A percentile compares a stretch with the other conserved stretches of the same genome.
phyloP scores from a whole-genome alignment of 1,284 basidiomycete species.

The Tylopilus sp. region DNA sequence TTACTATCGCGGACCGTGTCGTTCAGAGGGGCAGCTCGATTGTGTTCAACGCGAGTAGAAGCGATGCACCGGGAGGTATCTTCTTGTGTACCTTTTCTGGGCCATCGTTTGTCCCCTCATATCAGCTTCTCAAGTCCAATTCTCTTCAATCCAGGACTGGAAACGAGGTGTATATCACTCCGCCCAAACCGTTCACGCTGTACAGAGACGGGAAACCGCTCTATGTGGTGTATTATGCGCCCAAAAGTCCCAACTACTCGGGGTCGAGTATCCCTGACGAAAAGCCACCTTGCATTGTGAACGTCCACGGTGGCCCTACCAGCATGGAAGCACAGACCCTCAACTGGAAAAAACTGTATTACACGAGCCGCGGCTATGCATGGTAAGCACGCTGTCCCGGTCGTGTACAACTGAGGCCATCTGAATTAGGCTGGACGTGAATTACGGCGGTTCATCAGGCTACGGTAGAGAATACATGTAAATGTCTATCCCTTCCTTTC shows the following conservation, averaged over 20 bases:
- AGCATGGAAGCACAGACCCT: slow-evolving; percentile 34
- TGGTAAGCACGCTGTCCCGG: slow-evolving; percentile 32
- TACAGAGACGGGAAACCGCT: slow-evolving; percentile 30
- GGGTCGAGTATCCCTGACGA: slow-evolving; percentile 40
- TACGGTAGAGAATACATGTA: slow-evolving; percentile 47
- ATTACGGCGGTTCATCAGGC: slow-evolving; percentile 43
- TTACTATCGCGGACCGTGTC: slow-evolving; percentile 56
- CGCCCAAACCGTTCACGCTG: slow-evolving; percentile 38
- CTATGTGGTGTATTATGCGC: slow-evolving; percentile 43
- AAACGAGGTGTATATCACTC: slow-evolving; percentile 40
- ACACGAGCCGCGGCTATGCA: slow-evolving; percentile 47
- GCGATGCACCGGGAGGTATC: slow-evolving; percentile 39
- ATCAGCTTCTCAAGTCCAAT: slow-evolving; percentile 35
- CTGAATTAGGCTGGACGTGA: slow-evolving; percentile 43
- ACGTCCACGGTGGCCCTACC: slow-evolving; percentile 43
- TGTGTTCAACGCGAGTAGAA: slow-evolving; percentile 38
- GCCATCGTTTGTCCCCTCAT: slow-evolving; percentile 34
- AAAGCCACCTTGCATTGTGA: slow-evolving; percentile 44
- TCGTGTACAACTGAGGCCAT: background rate
- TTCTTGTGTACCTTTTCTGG: slow-evolving; percentile 33
- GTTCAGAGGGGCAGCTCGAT: slow-evolving; percentile 40
- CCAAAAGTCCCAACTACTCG: slow-evolving; percentile 40
- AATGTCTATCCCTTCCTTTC: background rate
- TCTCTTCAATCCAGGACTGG: slow-evolving; percentile 12
- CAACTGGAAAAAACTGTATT: slow-evolving; percentile 42